These are phyloP conservation scores for Madurella fahalii DNA, from an alignment of 2,329 filamentous ascomycete genomes.

Conservation along the genomic window DNA sequence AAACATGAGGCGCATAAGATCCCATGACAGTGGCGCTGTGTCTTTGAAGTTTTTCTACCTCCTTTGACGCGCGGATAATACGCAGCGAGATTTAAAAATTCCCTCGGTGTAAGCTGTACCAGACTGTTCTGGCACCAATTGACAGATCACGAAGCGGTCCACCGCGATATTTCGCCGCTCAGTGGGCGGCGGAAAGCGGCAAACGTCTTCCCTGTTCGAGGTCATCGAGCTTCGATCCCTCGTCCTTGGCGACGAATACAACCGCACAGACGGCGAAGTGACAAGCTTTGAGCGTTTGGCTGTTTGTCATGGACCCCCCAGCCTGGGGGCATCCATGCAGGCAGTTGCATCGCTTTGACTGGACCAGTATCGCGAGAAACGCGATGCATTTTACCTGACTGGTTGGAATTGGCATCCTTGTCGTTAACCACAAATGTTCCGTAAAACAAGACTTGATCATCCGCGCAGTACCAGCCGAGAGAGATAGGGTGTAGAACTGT, in stretches of 20 bases:
- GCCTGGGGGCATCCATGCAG: slow-evolving; percentile 18
- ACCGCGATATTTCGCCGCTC: neutral
- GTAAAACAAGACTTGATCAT: neutral
- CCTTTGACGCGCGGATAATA: slow-evolving; percentile 1
- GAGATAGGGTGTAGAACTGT: neutral
- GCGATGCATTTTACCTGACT: neutral
- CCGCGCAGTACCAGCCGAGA: neutral
- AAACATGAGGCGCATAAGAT: neutral
- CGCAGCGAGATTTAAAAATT: neutral
- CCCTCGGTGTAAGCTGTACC: slow-evolving; percentile 3
- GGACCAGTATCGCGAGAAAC: neutral
- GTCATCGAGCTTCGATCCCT: slow-evolving; percentile 1
- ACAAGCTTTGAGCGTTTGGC: slow-evolving; percentile 21
- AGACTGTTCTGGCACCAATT: slow-evolving; percentile 6
- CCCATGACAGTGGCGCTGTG: neutral
- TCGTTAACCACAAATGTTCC: neutral
- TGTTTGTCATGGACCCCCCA: slow-evolving; percentile 21
- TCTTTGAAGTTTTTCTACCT: neutral
- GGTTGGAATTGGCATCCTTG: neutral
- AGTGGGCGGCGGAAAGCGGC: slow-evolving; percentile 4
- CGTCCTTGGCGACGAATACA: slow-evolving; percentile 15
- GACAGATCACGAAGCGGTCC: neutral
- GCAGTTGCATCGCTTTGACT: slow-evolving; percentile 17
- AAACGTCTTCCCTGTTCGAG: neutral
- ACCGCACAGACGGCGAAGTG: slow-evolving; percentile 18